phyloP scores from a whole-genome alignment of 2,329 filamentous ascomycete genomes.

The Scleromitrula shiraiana region DNA sequence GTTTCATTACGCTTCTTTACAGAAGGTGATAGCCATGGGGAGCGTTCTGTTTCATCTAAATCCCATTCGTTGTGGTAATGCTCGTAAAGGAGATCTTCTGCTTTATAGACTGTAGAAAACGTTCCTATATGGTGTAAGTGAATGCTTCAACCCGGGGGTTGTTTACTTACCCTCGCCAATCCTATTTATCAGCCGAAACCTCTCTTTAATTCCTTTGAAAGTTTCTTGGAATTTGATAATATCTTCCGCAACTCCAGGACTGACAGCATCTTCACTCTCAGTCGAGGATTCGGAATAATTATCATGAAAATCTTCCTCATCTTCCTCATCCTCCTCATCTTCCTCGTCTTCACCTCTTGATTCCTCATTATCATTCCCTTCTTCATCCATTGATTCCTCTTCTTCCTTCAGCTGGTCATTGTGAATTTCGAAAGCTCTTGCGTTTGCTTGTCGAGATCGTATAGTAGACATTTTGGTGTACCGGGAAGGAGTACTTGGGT shows the following conservation, averaged over 20 bases:
- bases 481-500: no score
- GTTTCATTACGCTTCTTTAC: constrained; percentile 41
- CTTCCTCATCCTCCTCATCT: constrained; percentile 32
- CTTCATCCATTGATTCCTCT: constrained; percentile 28
- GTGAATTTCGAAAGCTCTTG: constrained; percentile 33
- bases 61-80: constrained; percentile 85
- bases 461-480: constrained; percentile 22
- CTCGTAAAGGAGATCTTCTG: constrained; percentile 83
- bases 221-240: constrained; percentile 77
- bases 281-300: constrained; percentile 42
- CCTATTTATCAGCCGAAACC: constrained; percentile 86
- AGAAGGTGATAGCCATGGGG: constrained; percentile 64
- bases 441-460: constrained; percentile 20
- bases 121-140: constrained; percentile 54
- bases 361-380: constrained; percentile 30
- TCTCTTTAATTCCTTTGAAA: constrained; percentile 75
- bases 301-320: constrained; percentile 32
- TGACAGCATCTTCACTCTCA: constrained; percentile 52
- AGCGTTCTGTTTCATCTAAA: constrained; percentile 52
- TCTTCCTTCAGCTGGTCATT: constrained; percentile 32
- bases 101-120: constrained; percentile 98
- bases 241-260: constrained; percentile 67
- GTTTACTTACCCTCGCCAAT: constrained; percentile 76
- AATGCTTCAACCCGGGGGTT: neutral
- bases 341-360: constrained; percentile 18